Evolutionary conservation across 768 basidiomycete species (phyloP), one percentile per base, ranked within the genome.

Genomic region (Lactifluus rugatus): DNA sequence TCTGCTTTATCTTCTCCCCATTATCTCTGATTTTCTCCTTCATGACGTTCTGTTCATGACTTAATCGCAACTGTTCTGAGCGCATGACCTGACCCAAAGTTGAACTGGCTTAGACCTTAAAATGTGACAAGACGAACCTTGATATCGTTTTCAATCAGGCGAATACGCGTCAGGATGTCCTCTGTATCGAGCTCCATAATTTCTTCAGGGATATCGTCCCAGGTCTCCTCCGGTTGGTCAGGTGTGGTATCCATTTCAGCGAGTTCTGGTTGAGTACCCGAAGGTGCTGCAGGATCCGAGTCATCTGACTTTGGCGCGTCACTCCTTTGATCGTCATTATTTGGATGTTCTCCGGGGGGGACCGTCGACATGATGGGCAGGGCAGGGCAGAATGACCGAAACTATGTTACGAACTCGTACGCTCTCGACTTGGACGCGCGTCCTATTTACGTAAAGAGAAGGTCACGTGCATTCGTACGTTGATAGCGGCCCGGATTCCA

Each of bases 21-120:
- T 97, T 99, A 69, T 99, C 96, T 53, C 91, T 84, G 68, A 99
- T 96, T 80, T 95, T 96, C 78, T 97, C 94, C 70, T 91, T 88
- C 96, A 99, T 98, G 64, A 87, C 86, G 64, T 75, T 87, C 73
- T 95, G 90, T 71, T 98, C 96, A 69, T 98, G 95, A 66, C 89
- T 85, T 55, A 99, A 73, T 51, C 96, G 82, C 63, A 89, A 75
- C 10, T 87, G 92, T 74, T 98, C 96, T 64, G 93, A 95, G 66
- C 90, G 84, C 89, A 99, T 96, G 64, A 99, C 93, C 93, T 96
- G n/a, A 37, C 42, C 47, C 31, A 49, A 39, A 41, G 17, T 66
- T 34, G 9, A 13, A 11, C 39, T 21, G 3, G 11, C 36, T 36
- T 37, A 37, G 17, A 31, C 53, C 23, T 5, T 44, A 34, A 16